Conservation (phyloP, 2,329 filamentous ascomycete genomes). For the Aureobasidium sp. region DNA sequence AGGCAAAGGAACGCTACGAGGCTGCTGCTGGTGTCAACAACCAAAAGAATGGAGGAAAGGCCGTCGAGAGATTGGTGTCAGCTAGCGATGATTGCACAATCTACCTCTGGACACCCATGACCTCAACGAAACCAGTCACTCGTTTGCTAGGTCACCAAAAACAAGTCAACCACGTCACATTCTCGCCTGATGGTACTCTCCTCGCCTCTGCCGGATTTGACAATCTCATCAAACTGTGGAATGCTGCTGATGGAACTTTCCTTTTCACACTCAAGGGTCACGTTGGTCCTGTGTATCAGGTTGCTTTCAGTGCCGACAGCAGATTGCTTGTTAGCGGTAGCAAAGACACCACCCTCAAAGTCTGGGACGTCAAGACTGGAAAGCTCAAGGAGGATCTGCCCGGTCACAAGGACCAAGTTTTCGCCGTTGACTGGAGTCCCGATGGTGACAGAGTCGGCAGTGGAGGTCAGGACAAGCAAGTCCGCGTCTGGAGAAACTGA, state of each 20-base stretch:
- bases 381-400: slow-evolving; percentile 79
- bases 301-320: slow-evolving; percentile 86
- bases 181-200: slow-evolving; percentile 80
- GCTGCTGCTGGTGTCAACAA: slow-evolving; percentile 63
- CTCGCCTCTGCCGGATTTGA: slow-evolving; percentile 90
- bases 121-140: slow-evolving; percentile 75
- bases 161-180: slow-evolving; percentile 90
- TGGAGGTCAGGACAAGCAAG: slow-evolving; percentile 82
- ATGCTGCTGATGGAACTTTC: slow-evolving; percentile 67
- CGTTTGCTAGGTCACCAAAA: slow-evolving; percentile 91
- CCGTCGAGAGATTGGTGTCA: slow-evolving; percentile 79
- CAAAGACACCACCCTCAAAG: slow-evolving; percentile 89
- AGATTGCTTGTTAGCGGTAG: slow-evolving; percentile 79
- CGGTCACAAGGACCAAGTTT: slow-evolving; percentile 88
- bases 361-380: slow-evolving; percentile 83
- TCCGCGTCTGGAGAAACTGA: slow-evolving; percentile 59
- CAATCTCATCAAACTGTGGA: slow-evolving; percentile 93
- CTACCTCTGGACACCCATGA: slow-evolving; percentile 84
- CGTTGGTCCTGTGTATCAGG: slow-evolving; percentile 86
- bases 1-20: slow-evolving; percentile 76
- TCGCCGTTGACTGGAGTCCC: slow-evolving; percentile 89
- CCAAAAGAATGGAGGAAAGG: slow-evolving; percentile 50
- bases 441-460: slow-evolving; percentile 85
- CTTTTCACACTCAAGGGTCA: slow-evolving; percentile 83
- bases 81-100: slow-evolving; percentile 95